Evolutionary conservation across 2,329 filamentous ascomycete genomes (phyloP).

Genomic region (Paecilomyces dactylethromorphus): DNA sequence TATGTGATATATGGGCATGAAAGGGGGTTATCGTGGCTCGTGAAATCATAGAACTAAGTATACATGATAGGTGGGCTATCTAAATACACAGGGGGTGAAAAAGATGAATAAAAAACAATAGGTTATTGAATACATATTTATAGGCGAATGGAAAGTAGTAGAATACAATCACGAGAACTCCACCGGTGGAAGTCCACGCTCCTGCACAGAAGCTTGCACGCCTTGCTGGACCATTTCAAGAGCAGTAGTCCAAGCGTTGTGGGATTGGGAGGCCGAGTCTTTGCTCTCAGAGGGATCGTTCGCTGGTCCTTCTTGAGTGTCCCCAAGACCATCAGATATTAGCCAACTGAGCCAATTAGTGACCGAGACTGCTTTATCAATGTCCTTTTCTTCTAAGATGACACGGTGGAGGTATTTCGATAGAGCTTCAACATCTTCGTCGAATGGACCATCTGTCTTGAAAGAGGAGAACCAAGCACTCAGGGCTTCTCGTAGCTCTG

Average conservation of each 20-base stretch:
- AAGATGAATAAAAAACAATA: no score
- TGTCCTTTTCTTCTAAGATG: constrained; percentile 67
- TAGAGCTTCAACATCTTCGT: constrained; percentile 69
- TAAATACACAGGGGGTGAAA: no score
- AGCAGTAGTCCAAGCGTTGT: constrained; percentile 27
- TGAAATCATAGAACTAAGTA: no score
- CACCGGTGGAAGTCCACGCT: constrained; percentile 41
- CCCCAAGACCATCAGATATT: constrained; percentile 30
- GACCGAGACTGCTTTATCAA: constrained; percentile 65
- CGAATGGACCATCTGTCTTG: constrained; percentile 65
- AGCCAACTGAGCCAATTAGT: constrained; percentile 57
- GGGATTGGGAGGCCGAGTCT: constrained; percentile 10
- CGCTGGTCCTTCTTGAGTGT: constrained; percentile 40
- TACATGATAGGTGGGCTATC: no score
- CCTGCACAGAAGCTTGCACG: constrained; percentile 37
- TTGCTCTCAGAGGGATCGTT: neutral
- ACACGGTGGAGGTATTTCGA: constrained; percentile 66
- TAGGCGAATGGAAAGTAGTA: neutral
- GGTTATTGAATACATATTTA: neutral
- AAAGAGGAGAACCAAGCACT: constrained; percentile 72
- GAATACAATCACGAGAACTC: constrained; percentile 27
- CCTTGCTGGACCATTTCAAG: constrained; percentile 33
- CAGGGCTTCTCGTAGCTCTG: constrained; percentile 68
- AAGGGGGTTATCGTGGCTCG: no score
- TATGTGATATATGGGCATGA: no score